Evolutionary conservation across 192 early-diverging fungal species (phyloP).

Genomic region (Backusella tuberculispora): DNA sequence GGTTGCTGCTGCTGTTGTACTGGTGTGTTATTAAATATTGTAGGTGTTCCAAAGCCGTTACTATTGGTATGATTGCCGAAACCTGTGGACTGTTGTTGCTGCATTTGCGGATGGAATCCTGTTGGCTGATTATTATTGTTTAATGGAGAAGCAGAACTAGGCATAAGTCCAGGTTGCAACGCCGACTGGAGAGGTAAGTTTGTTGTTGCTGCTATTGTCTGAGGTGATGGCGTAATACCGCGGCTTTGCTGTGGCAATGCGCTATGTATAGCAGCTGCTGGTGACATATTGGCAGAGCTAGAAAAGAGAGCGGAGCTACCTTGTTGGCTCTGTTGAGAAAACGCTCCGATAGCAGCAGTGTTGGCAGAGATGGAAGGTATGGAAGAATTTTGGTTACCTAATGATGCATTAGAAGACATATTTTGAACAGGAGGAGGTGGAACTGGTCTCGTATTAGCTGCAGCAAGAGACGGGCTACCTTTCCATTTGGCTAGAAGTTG

Average conservation of each 20-base stretch:
- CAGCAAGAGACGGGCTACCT: slow-evolving; percentile 22
- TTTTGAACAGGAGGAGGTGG: slow-evolving; percentile 20
- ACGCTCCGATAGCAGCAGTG: neutral
- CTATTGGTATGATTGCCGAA: neutral
- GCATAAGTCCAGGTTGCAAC: neutral
- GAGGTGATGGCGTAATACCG: neutral
- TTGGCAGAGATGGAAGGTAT: too few species aligned
- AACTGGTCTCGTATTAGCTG: slow-evolving; percentile 25
- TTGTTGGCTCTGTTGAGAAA: neutral
- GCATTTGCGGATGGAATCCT: neutral
- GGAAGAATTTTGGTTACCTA: neutral
- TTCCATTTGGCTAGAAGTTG: slow-evolving; percentile 33
- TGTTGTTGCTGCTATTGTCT: neutral
- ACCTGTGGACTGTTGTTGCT: slow-evolving; percentile 15
- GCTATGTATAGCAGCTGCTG: slow-evolving; percentile 15
- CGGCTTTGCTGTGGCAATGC: neutral
- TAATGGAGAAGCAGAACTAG: slow-evolving; percentile 11
- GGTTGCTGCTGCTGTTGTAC: neutral
- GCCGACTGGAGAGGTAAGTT: slow-evolving; percentile 11
- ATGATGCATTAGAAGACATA: neutral
- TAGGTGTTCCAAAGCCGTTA: neutral
- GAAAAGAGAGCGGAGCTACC: slow-evolving; percentile 23
- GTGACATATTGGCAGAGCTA: slow-evolving; percentile 20
- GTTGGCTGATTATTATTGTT: neutral
- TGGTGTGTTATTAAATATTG: neutral